Base-by-base conservation (phyloP, 805 yeast genomes). In the Tetrapisispora fleetii region DNA sequence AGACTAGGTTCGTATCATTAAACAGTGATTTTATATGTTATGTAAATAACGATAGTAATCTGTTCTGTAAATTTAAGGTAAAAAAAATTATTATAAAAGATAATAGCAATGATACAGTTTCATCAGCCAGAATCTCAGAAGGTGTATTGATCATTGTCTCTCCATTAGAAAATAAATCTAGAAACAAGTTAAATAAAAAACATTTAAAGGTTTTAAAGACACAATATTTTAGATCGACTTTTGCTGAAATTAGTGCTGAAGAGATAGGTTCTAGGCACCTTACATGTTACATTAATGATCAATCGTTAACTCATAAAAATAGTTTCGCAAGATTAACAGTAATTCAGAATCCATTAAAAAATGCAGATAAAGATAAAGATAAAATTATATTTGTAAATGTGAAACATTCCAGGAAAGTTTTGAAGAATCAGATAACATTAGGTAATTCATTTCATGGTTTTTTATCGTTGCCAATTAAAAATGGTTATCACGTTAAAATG, bases 121-220 rank as follows among this genome's bases (percentile, higher is more conserved):
- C 21, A 4, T 70, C 62, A 63, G 83, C 85, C 0, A 73, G 75
- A 52, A 63, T 86, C 3, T 71, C 81, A 2, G 79, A 84, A 0
- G 76, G 76, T 50, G 77, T 89, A 19, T 87, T 85, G 54, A 75
- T 86, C 14, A 76, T 83, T 48, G 81, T 91, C 28, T 87, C 95
- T 7, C 97, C 98, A 0, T 81, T 71, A 54, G 67, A 68, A 3
- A 64, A 71, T 51, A 67, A 61, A 58, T 54, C 58, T 52, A 65
- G 58, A 54, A 58, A 38, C 49, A 55, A 52, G 54, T 52, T 43
- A 40, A 56, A 3, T 16, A 27, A 21, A 38, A 27, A 40, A 19
- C 18, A 8, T n/a, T 21, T 13, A 21, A 24, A 22, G 8, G 16
- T 28, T 10, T 9, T 28, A 6, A 13, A 46, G 1, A 36, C 46